Evolutionary conservation across 305 asterid species (phyloP), one percentile per base, ranked within the genome.

Genomic region (Fraxinus angustifolia): DNA sequence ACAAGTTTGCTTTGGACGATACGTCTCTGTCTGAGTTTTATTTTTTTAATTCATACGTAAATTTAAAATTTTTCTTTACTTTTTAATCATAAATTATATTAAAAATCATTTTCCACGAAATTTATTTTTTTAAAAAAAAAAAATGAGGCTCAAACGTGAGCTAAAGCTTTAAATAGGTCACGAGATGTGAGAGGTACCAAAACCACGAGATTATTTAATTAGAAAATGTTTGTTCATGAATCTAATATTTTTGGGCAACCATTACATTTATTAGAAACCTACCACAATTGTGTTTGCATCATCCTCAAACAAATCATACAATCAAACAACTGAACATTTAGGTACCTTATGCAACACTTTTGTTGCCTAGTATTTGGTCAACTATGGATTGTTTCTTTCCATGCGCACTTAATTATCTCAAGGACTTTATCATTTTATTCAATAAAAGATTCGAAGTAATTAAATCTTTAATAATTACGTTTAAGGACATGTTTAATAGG

Each of bases 101-200:
- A 40, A 40, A 2, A 40, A 0, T 2, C 48, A 10, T 11, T 40
- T 10, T 2, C 2, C 2, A 38, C 3, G 1, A 40, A 8, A 40
- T 10, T 40, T 40, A 8, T 40, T 40, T 10, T 1, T 23, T 23
- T 23, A 23, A 23, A 23, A 23, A 40, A 23, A 23, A 23, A 23
- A 40, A 40, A 40, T 8, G 50, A 11, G 16, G 14, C 16, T 8
- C 16, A 40, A 40, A 40, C 50, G 50, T 40, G 16, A 8, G 78
- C 83, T 84, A 79, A 79, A 75, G 67, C 30, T 78, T 80, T 38
- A 67, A 62, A 76, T 36, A 81, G 21, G 83, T 90, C 90, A 91
- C 91, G 91, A 88, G 91, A 88, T 84, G 90, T 89, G 83, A 92
- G 85, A 86, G 85, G 62, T 79, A 90, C 92, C 92, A 68, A 85